phyloP scores from a whole-genome alignment of 1,139 yeast species.

The Nakaseomyces bracarensis region DNA sequence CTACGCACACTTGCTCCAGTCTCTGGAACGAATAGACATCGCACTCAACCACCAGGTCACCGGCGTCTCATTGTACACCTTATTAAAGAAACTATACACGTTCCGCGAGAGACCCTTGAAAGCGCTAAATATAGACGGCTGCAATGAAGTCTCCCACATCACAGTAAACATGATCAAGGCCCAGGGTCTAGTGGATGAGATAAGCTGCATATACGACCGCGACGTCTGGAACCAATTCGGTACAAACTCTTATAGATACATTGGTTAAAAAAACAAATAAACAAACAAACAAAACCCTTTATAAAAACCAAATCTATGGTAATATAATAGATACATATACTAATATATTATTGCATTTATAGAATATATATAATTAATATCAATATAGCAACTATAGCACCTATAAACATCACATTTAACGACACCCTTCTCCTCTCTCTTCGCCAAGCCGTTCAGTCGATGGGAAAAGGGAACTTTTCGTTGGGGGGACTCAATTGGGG shows the following conservation, averaged over 20 bases:
- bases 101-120: conserved; percentile 17
- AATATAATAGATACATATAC: too few relatives aligned
- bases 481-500: too few relatives aligned
- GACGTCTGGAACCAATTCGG: conserved; percentile 28
- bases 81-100: conserved; percentile 18
- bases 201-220: conserved; percentile 27
- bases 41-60: conserved; percentile 27
- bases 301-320: too few relatives aligned
- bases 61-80: conserved; percentile 28
- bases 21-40: conserved; percentile 22
- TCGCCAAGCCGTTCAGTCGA: too few relatives aligned
- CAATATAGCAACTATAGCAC: too few relatives aligned
- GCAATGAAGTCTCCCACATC: conserved; percentile 25
- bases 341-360: too few relatives aligned
- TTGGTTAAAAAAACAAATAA: neutral
- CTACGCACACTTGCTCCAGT: conserved; percentile 13
- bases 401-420: too few relatives aligned
- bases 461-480: too few relatives aligned
- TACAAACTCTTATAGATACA: conserved; percentile 21
- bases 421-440: too few relatives aligned
- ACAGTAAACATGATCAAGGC: conserved; percentile 23
- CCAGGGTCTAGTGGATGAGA: conserved; percentile 16
- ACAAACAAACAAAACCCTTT: too few relatives aligned
- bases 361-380: too few relatives aligned
- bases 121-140: conserved; percentile 23